Percentiles rank a stretch among this genome's conserved stretches.
Conservation (phyloP, 2,329 filamentous ascomycete species). For the Aspergillus vadensis region DNA sequence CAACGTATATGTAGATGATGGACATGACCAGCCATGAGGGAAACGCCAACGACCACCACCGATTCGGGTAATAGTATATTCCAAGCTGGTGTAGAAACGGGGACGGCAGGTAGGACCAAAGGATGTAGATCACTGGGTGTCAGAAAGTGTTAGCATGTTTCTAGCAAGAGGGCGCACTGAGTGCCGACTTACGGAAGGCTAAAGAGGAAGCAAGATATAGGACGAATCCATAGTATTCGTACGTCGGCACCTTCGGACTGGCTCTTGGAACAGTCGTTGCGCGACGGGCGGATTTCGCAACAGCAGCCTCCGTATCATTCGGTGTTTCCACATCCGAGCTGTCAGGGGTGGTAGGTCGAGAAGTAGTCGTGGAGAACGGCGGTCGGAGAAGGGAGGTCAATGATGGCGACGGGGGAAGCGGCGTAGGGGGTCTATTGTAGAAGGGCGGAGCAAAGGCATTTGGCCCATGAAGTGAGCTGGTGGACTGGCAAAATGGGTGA, state of each 20-base stretch:
- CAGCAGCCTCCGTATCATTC: conserved; percentile 61
- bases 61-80: conserved; percentile 94
- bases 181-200: conserved; percentile 65
- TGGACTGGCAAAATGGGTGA: conserved; percentile 44
- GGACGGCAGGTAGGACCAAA: conserved; percentile 89
- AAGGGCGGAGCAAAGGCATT: conserved; percentile 76
- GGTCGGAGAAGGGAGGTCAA: conserved; percentile 85
- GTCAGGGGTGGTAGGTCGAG: conserved; percentile 90
- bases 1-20: conserved; percentile 90
- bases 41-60: conserved; percentile 95
- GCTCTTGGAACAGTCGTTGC: conserved; percentile 74
- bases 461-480: conserved; percentile 44
- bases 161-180: too few relatives aligned
- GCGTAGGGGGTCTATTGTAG: conserved; percentile 95
- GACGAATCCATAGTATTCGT: conserved; percentile 99
- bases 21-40: conserved; percentile 87
- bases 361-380: conserved; percentile 66
- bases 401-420: conserved; percentile 87
- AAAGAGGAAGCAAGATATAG: conserved; percentile 87
- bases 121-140: conserved; percentile 59
- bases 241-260: conserved; percentile 92
- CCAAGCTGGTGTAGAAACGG: conserved; percentile 90
- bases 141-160: not conserved
- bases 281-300: conserved; percentile 61
- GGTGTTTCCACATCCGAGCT: conserved; percentile 79